phyloP scores from a whole-genome alignment of 192 early-diverging fungal species.

The Coemansia sp. region DNA sequence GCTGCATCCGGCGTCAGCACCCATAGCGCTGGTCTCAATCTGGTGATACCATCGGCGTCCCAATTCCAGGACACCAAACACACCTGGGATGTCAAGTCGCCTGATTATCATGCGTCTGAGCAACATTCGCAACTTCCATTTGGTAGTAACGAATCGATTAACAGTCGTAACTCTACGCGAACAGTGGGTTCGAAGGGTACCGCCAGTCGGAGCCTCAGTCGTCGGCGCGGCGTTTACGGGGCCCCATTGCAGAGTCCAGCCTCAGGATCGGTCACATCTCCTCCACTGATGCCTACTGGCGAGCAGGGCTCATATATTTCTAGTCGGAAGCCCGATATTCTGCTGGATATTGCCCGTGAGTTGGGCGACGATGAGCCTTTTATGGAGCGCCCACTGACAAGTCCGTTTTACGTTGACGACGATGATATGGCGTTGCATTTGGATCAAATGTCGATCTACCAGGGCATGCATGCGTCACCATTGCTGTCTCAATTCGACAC shows the following conservation, averaged over 20 bases:
- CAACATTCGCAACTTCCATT: conserved; percentile 9
- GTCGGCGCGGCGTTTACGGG: conserved; percentile 43
- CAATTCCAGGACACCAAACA: conserved; percentile 3
- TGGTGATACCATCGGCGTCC: conserved; percentile 31
- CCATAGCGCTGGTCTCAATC: conserved; percentile 23
- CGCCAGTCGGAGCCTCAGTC: conserved; percentile 8
- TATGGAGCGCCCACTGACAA: conserved; percentile 12
- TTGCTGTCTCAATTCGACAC: conserved; percentile 18
- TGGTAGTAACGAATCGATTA: conserved; percentile 25
- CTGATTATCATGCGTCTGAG: conserved; percentile 13
- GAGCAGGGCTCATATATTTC: conserved; percentile 7
- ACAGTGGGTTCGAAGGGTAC: conserved; percentile 4
- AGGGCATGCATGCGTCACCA: conserved; percentile 21
- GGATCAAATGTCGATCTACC: conserved; percentile 23
- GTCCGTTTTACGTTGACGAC: conserved; percentile 38
- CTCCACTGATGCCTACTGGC: conserved; percentile 5
- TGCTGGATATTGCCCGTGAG: conserved; percentile 52
- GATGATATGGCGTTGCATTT: conserved; percentile 37
- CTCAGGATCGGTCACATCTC: neutral
- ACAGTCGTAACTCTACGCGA: conserved; percentile 15
- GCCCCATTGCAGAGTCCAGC: conserved; percentile 21
- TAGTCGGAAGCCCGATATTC: conserved; percentile 20
- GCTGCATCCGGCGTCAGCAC: conserved; percentile 11
- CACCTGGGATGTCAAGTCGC: conserved; percentile 44
- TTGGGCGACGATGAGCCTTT: conserved; percentile 45